These are phyloP conservation scores for Aspergillus biplanus DNA, from an alignment of 495 filamentous ascomycete genomes.

Conservation along the genomic window DNA sequence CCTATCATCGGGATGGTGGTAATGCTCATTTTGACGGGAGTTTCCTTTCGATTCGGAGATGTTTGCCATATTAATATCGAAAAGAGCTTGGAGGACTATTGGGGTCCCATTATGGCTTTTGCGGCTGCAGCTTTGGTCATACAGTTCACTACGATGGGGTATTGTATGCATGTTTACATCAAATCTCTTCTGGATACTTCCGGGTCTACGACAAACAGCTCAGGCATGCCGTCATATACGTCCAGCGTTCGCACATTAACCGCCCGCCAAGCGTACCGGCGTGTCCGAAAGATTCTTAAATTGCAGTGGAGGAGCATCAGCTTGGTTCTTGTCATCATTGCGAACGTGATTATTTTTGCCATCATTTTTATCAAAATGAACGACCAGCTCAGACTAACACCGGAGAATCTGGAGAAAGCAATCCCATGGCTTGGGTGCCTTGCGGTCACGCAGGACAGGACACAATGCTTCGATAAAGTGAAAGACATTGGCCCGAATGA, in stretches of 20 bases:
- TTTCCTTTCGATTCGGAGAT: slow-evolving; percentile 89
- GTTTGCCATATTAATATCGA: slow-evolving; percentile 92
- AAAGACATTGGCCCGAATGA: slow-evolving; percentile 59
- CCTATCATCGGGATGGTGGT: slow-evolving; percentile 71
- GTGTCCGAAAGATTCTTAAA: slow-evolving; percentile 82
- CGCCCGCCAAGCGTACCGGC: slow-evolving; percentile 83
- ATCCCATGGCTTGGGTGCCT: slow-evolving; percentile 76
- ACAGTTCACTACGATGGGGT: slow-evolving; percentile 83
- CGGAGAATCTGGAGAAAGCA: slow-evolving; percentile 55
- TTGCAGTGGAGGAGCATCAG: slow-evolving; percentile 92
- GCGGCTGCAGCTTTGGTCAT: slow-evolving; percentile 76
- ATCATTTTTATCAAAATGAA: slow-evolving; percentile 88
- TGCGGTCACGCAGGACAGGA: slow-evolving; percentile 57
- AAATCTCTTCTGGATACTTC: slow-evolving; percentile 71
- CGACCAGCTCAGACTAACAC: slow-evolving; percentile 60
- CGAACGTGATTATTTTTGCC: slow-evolving; percentile 89
- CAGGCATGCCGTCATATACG: slow-evolving; percentile 75
- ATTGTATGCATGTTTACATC: slow-evolving; percentile 94
- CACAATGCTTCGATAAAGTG: slow-evolving; percentile 63
- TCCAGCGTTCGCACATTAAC: slow-evolving; percentile 81
- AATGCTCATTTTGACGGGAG: slow-evolving; percentile 82
- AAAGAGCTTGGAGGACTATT: slow-evolving; percentile 80
- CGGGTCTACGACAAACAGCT: slow-evolving; percentile 67
- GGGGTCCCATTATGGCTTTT: slow-evolving; percentile 85
- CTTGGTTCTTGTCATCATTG: slow-evolving; percentile 83